A percentile compares a stretch with the other conserved stretches of the same genome.
These are phyloP conservation scores for Phoma herbarum DNA, from an alignment of 2,329 filamentous ascomycete genomes.

Conservation along the genomic window DNA sequence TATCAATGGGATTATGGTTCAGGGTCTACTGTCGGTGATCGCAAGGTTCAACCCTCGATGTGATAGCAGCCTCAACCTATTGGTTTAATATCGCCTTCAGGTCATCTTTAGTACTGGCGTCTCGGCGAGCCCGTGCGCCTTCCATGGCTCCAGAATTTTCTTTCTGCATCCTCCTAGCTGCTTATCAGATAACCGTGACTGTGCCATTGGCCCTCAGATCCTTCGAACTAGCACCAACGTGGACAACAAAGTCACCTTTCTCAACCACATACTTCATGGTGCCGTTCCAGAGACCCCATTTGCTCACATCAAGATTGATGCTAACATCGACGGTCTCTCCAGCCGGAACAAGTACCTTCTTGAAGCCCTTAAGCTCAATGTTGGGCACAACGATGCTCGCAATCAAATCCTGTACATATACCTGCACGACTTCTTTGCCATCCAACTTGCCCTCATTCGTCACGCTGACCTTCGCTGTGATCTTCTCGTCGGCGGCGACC, in stretches of 20 bases:
- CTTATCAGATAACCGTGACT: conserved; percentile 57
- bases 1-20: no score
- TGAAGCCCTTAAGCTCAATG: conserved; percentile 71
- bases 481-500: conserved; percentile 60
- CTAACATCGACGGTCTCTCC: conserved; percentile 65
- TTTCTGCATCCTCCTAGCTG: no score
- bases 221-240: conserved; percentile 66
- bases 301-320: conserved; percentile 60
- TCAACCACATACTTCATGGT: conserved; percentile 78
- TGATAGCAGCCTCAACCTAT: no score
- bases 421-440: conserved; percentile 72
- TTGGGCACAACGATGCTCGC: conserved; percentile 71
- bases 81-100: no score
- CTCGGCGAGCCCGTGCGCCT: no score
- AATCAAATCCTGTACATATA: conserved; percentile 71
- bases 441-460: conserved; percentile 66
- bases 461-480: conserved; percentile 69
- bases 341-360: conserved; percentile 69
- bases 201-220: conserved; percentile 66
- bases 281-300: conserved; percentile 65
- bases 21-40: no score
- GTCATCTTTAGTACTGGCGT: no score
- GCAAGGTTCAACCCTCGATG: no score
- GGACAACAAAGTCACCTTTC: conserved; percentile 71
- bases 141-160: no score